phyloP scores from a whole-genome alignment of 2,329 filamentous ascomycete species.

The Penicillium brevicompactum region DNA sequence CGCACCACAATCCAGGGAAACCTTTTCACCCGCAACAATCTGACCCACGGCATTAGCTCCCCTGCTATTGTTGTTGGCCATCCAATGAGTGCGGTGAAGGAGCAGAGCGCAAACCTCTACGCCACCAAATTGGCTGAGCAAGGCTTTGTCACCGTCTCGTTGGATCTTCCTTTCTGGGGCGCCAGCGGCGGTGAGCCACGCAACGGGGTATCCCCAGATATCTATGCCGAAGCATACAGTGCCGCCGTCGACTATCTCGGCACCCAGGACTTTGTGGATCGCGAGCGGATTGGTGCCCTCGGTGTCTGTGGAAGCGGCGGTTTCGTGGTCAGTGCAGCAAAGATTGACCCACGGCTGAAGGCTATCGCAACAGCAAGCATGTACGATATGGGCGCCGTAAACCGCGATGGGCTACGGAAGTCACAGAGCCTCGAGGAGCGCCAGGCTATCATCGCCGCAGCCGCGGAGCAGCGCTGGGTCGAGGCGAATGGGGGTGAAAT shows the following conservation, averaged over 20 bases:
- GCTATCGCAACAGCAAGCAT: constrained; percentile 16
- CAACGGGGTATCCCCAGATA: constrained; percentile 25
- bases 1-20: constrained; percentile 20
- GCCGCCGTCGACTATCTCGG: constrained; percentile 31
- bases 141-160: constrained; percentile 26
- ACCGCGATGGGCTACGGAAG: neutral
- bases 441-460: constrained; percentile 14
- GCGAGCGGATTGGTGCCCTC: constrained; percentile 28
- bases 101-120: constrained; percentile 29
- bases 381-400: neutral
- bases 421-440: constrained; percentile 7
- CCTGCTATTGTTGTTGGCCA: constrained; percentile 29
- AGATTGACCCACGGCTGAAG: constrained; percentile 28
- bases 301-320: constrained; percentile 32
- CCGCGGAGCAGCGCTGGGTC: constrained; percentile 22
- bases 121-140: constrained; percentile 27
- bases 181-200: constrained; percentile 26
- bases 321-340: constrained; percentile 38
- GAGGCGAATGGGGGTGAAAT: constrained; percentile 15
- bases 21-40: constrained; percentile 20
- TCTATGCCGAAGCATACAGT: constrained; percentile 28
- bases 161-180: constrained; percentile 29
- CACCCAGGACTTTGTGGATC: constrained; percentile 18
- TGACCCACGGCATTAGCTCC: neutral
- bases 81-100: constrained; percentile 30